phyloP scores from a whole-genome alignment of 495 filamentous ascomycete species.

The Acidiella bohemica region DNA sequence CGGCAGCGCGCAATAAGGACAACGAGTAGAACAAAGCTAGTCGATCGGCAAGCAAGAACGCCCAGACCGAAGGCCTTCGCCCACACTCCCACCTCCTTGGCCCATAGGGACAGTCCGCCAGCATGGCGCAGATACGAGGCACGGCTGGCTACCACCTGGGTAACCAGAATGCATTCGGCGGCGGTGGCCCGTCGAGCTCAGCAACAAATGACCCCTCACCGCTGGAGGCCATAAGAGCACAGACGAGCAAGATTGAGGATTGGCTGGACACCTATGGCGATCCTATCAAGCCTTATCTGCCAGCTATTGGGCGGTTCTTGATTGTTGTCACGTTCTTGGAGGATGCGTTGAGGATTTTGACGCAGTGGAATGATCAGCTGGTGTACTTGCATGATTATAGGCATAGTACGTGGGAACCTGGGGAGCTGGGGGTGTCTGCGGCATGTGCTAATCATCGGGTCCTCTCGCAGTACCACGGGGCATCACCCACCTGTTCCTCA shows the following conservation, averaged over 20 bases:
- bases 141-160: slow-evolving; percentile 92
- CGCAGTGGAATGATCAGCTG: slow-evolving; percentile 95
- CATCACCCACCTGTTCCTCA: slow-evolving; percentile 85
- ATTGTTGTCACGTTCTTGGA: slow-evolving; percentile 98
- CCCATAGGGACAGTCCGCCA: not conserved
- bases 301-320: slow-evolving; percentile 87
- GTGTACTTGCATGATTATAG: slow-evolving; percentile 85
- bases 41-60: no score
- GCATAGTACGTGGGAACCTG: slow-evolving; percentile 49
- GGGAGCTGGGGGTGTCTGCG: not conserved
- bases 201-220: slow-evolving; percentile 66
- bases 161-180: slow-evolving; percentile 37
- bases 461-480: slow-evolving; percentile 61
- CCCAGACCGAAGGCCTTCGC: no score
- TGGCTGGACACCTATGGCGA: slow-evolving; percentile 77
- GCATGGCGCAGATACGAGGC: slow-evolving; percentile 94
- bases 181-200: slow-evolving; percentile 31
- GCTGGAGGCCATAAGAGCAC: slow-evolving; percentile 78
- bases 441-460: not conserved
- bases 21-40: no score
- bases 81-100: no score
- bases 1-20: no score
- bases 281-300: slow-evolving; percentile 88
- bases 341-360: slow-evolving; percentile 88
- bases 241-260: slow-evolving; percentile 98